Base-by-base conservation (phyloP, 1,284 basidiomycete species). In the Irpex sp. region DNA sequence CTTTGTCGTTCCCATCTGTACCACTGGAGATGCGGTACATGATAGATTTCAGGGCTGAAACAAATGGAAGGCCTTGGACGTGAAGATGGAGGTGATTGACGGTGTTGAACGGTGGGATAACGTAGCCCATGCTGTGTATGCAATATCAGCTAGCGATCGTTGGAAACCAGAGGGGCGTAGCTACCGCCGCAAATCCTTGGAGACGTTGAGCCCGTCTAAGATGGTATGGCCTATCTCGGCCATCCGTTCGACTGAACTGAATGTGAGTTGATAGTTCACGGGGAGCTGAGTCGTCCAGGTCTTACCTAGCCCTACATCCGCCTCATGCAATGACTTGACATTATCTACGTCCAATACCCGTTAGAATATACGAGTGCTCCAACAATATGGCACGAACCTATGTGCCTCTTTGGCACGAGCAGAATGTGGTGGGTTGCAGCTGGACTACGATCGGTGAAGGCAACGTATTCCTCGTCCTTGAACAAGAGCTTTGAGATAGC, bases 81-180 rank as follows among this genome's bases (percentile, higher is more conserved):
- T 94, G 92, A 17, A 94, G 73, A 71, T 93, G 91, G 11, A 93
- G 76, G 73, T 93, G 91, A 44, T 86, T 76, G 3, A 93, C 82
- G 17, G 86, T 87, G 62, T 84, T 86, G 74, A 90, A 89, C 0
- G 91, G 91, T 0, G 91, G 88, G 63, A 92, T 89, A 71, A 92
- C 89, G 68, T 89, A 91, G 3, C 90, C 89, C 76, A 89, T 78
- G 67, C 85, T 88, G 72, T 49, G 26, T 6, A 26, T 11, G 49
- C 56, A 51, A 36, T 21, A n/a, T 55, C 19, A 15, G 62, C 17
- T 9, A 37, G 34, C 38, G 48, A 26, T 26, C 26, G 26, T 26
- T 26, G 26, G 26, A 26, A 19, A 58, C 58, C 57, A 59, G 38
- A 9, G 38, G 52, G 15, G 26, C 7, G 62, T 5, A 59, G 67